Conservation (phyloP, 176 grass and related monocot species). For the Neostapfia colusana region DNA sequence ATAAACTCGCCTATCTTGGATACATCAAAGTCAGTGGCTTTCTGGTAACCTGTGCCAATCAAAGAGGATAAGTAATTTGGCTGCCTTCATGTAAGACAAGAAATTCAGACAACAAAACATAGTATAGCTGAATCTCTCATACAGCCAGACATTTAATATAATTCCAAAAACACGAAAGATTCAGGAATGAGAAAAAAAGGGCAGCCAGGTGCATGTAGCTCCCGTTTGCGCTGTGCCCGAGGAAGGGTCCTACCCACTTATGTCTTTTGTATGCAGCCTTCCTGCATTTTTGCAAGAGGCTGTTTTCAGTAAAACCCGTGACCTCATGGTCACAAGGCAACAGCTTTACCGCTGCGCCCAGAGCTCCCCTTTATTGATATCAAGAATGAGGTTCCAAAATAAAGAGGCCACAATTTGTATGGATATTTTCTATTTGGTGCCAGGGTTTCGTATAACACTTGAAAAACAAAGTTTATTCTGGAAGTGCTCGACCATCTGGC, state of each 20-base stretch:
- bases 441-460: not conserved
- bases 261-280: too few species aligned
- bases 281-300: too few species aligned
- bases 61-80: slow-evolving; percentile 30
- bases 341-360: too few species aligned
- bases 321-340: too few species aligned
- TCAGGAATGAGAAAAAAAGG: too few species aligned
- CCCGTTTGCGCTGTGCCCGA: too few species aligned
- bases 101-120: not conserved
- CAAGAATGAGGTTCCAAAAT: not conserved
- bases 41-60: slow-evolving; percentile 69
- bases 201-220: too few species aligned
- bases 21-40: slow-evolving; percentile 69
- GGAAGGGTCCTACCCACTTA: too few species aligned
- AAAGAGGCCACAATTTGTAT: not conserved
- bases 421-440: not conserved
- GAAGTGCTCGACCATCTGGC: not conserved
- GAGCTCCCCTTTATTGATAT: too few species aligned
- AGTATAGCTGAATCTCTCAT: slow-evolving; percentile 7
- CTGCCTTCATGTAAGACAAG: not conserved
- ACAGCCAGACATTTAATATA: not conserved
- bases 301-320: too few species aligned
- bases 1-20: slow-evolving; percentile 30
- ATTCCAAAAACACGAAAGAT: not conserved
- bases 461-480: not conserved